Evolutionary conservation across 805 yeast genomes (phyloP), one percentile per base, ranked within the genome.

Genomic region (Deakozyma indianensis): DNA sequence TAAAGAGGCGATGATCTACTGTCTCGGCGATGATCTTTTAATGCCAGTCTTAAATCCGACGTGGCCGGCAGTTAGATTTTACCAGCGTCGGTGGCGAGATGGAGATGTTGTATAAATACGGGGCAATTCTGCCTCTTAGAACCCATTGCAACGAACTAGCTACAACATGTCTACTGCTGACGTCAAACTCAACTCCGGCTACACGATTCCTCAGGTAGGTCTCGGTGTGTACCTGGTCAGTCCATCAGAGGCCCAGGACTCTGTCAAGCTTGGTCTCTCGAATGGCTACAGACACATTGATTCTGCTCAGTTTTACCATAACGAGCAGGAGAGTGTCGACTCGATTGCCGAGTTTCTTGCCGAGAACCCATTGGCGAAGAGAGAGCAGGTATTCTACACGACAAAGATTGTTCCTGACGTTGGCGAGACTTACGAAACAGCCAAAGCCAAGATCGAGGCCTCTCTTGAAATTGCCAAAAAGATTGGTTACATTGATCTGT

Each of bases 211-310:
- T n/a, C 68, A 62, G 22, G 57, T 75, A 35, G 81, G 74, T 3
- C 62, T 67, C 44, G 80, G 81, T 5, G 69, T 73, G 29, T 74
- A 70, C 61, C 57, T 52, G 29, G 56, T 73, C n/a, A 62, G 70
- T 15, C 55, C 57, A 56, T 41, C 47, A 18, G 58, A 51, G 41
- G 58, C 60, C 20, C 53, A 49, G 22, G 51, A 52, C 23, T 56
- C 64, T 23, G 72, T 71, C 1, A 64, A 64, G 51, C 53, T 63
- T 21, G 82, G 80, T 9, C 61, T 78, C 50, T 51, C 61, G 41
- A 56, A 46, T 14, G 84, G 84, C 3, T 78, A 76, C 59, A 68
- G 82, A 50, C 83, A 77, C 56, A 63, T 80, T 45, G 86, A 80
- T 57, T 63, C 73, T 28, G 87, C 86, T 40, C 71, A 65, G 28